Base-by-base conservation (phyloP, 176 grass and related monocot species). In the Elymus sibiricus region DNA sequence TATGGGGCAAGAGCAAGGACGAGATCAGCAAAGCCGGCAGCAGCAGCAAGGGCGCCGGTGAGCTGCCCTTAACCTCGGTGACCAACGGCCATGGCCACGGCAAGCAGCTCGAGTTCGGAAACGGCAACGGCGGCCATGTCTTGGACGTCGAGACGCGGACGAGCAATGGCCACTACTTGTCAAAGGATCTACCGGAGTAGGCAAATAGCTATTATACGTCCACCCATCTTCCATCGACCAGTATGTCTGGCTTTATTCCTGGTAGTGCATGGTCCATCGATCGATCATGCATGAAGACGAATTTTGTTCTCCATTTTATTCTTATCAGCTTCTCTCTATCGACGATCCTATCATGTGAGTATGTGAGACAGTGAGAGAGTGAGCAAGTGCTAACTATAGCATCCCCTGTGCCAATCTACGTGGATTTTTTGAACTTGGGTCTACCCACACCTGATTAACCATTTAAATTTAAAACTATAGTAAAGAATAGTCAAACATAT, bases 1-100 rank as follows among this genome's bases (percentile, higher is more conserved):
- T 99, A 71, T 99, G 97, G 97, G 97, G 97, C 79, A 96, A 91
- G 85, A 81, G 87, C 87, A 91, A 85, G 61, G 94, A 99, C 82
- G 46, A 88, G 10, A 58, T 84, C 26, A 81, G 51, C 76, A 85
- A 88, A 78, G 10, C 17, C 16, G 27, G 67, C 16, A 75, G 19
- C 55, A 80, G 77, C 79, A 64, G 27, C 82, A 88, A 86, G 68
- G 86, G 76, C 27, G 73, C 72, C 47, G 71, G 46, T 21, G 89
- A 95, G 60, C 81, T 98, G 56, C 93, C 93, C 2, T 34, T 90
- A 34, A 84, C 88, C 65, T 64, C 79, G 16, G 35, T 11, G 43
- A 49, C 66, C 38, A 64, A 60, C 44, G 76, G 46, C 63, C 82
- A 91, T 46, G 79, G 51, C 78, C 79, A 88, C 81, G 87, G 74